These are phyloP conservation scores for Hymenoscyphus scutula DNA, from an alignment of 2,329 filamentous ascomycete genomes.

Conservation along the genomic window DNA sequence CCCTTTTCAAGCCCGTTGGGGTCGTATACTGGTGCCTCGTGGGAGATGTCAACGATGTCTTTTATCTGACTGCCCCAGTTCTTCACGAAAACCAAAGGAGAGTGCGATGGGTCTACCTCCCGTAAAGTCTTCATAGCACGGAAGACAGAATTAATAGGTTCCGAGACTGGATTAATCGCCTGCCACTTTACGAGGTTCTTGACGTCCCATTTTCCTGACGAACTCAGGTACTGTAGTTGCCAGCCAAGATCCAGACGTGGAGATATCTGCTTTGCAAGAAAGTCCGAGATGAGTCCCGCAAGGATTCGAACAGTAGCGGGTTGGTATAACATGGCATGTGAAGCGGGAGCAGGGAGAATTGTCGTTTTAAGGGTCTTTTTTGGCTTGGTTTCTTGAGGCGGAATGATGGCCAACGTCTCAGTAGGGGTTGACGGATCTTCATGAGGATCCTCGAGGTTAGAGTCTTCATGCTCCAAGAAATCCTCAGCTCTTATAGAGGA, in stretches of 20 bases:
- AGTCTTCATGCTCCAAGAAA: slow-evolving; percentile 36
- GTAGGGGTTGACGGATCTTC: slow-evolving; percentile 48
- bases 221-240: slow-evolving; percentile 86
- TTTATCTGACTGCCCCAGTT: slow-evolving; percentile 66
- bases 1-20: slow-evolving; percentile 65
- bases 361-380: slow-evolving; percentile 61
- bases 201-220: slow-evolving; percentile 94
- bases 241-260: slow-evolving; percentile 77
- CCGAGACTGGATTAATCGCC: slow-evolving; percentile 72
- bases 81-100: slow-evolving; percentile 67
- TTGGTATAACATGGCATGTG: slow-evolving; percentile 81
- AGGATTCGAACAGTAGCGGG: slow-evolving; percentile 72
- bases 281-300: slow-evolving; percentile 78
- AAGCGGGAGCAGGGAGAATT: slow-evolving; percentile 72
- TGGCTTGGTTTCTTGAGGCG: slow-evolving; percentile 49
- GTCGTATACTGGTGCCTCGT: slow-evolving; percentile 88
- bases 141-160: slow-evolving; percentile 75
- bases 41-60: slow-evolving; percentile 85
- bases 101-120: slow-evolving; percentile 82
- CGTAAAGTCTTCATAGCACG: slow-evolving; percentile 90
- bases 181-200: slow-evolving; percentile 95
- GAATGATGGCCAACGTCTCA: slow-evolving; percentile 43
- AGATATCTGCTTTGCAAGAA: slow-evolving; percentile 73
- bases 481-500: slow-evolving; percentile 41
- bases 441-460: slow-evolving; percentile 39